Percentiles rank a stretch among this genome's conserved stretches.
Conservation (phyloP, 805 yeast genomes). For the Sugiyamaella mastotermitis region DNA sequence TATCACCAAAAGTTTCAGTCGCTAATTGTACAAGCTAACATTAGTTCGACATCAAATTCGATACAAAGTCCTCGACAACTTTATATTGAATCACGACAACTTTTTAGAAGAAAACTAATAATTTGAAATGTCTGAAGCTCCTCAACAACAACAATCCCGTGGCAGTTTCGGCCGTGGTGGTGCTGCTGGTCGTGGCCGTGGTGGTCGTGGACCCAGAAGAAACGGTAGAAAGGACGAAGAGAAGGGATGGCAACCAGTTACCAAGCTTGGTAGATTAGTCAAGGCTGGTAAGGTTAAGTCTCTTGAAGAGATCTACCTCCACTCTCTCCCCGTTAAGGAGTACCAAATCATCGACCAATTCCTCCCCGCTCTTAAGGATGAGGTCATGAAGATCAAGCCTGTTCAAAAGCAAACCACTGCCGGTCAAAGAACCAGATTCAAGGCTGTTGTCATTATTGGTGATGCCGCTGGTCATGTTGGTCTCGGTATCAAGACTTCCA, state of each 20-base stretch:
- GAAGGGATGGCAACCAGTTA: conserved; percentile 99
- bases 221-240: conserved; percentile 85
- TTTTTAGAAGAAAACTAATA: conserved; percentile 1
- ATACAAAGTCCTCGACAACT: not conserved
- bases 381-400: conserved; percentile 99
- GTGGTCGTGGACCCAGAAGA: conserved; percentile 51
- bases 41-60: too few species aligned
- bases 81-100: conserved; percentile 1
- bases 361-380: conserved; percentile 93
- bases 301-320: conserved; percentile 97
- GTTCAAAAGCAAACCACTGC: conserved; percentile 99
- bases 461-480: conserved; percentile 99
- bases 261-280: conserved; percentile 99
- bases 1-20: too few species aligned
- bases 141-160: conserved; percentile 22
- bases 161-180: conserved; percentile 36
- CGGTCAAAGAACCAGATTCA: conserved; percentile 99
- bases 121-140: conserved; percentile 28
- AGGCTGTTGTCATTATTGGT: conserved; percentile 99
- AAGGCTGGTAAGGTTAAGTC: conserved; percentile 96
- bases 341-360: conserved; percentile 96
- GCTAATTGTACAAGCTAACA: too few species aligned
- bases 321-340: conserved; percentile 99
- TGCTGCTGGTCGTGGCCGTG: conserved; percentile 35
- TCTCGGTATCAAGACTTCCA: conserved; percentile 99